Percentiles rank a stretch among this genome's conserved stretches.
Conservation (phyloP, 345 rosid species). For the Isatis tinctoria region DNA sequence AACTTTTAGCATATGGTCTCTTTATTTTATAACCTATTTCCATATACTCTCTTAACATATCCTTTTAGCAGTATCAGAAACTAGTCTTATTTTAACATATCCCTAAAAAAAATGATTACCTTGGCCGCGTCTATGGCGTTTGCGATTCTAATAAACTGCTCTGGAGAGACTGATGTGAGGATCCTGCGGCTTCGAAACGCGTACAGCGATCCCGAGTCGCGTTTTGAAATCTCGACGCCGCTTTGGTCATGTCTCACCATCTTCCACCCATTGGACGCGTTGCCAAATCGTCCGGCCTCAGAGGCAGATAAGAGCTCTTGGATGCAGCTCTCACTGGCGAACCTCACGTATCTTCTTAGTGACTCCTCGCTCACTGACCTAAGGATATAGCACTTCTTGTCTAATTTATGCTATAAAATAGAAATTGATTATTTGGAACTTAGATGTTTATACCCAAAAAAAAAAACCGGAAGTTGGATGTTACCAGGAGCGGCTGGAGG, state of each 20-base stretch:
- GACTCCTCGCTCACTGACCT: slow-evolving; percentile 86
- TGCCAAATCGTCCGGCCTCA: slow-evolving; percentile 45
- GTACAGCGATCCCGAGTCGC: slow-evolving; percentile 56
- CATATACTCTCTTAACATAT: too few species aligned
- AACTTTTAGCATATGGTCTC: too few species aligned
- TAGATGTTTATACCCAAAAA: too few species aligned
- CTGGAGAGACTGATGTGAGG: slow-evolving; percentile 61
- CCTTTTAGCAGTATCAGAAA: too few species aligned
- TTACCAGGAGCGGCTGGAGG: slow-evolving; percentile 10
- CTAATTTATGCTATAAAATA: neutral
- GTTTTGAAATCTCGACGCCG: slow-evolving; percentile 69
- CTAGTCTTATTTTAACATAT: too few species aligned
- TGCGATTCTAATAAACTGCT: slow-evolving; percentile 71
- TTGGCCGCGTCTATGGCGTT: slow-evolving; percentile 77
- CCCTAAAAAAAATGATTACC: slow-evolving; percentile 45
- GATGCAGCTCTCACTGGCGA: slow-evolving; percentile 76
- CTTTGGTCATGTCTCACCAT: slow-evolving; percentile 36
- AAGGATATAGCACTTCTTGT: neutral
- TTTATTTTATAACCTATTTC: too few species aligned
- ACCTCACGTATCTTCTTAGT: slow-evolving; percentile 62
- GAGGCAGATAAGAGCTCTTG: slow-evolving; percentile 76
- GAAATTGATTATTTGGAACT: neutral
- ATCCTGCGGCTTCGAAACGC: slow-evolving; percentile 69
- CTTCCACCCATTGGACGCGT: slow-evolving; percentile 65
- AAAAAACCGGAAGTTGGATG: neutral